Base-by-base conservation (phyloP, 2,329 filamentous ascomycete species). In the Monascus ruber region DNA sequence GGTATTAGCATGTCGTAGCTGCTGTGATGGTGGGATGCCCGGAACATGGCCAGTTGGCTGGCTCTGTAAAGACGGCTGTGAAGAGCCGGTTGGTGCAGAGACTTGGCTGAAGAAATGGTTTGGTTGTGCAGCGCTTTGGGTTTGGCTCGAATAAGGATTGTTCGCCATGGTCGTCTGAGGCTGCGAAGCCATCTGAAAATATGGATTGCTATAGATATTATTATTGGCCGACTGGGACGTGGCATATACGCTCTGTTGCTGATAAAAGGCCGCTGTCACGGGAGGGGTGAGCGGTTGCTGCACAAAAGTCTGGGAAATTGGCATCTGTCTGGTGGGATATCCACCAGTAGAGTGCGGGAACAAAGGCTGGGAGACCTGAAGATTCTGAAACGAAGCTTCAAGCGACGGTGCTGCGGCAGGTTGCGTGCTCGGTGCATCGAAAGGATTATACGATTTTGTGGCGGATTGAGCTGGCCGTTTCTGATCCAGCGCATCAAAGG, bases 321-420 rank as follows among this genome's bases (percentile, higher is more conserved):
- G 58, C 31, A 58, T 53, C 40, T 65, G 63, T 39, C 65, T 62
- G 37, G 51, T 59, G 5, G 65, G 62, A 49, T 70, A 72, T 40
- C 69, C 83, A 39, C 83, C 83, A 1, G 84, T 88, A 39, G 81
- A 79, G 52, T 87, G 78, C 5, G 84, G 82, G 56, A 88, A 87
- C 26, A 87, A 67, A 31, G 76, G 76, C 48, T 78, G 77, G 6
- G 76, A 77, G 2, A 94, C 65, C 31, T 84, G 79, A 61, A 94
- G 72, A 45, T 76, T 78, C 54, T 88, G 81, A 53, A 94, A 83
- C 1, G 83, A 77, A 50, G 83, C 76, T 46, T 79, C 77, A 11
- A 87, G 60, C 7, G 56, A 47, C 46, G 53, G 53, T n/a, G 48
- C 47, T 10, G 58, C 45, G 24, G 60, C 53, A 25, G 45, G 42